Evolutionary conservation across 2,329 filamentous ascomycete genomes (phyloP).

Genomic region (Amesomyces nigricolor): DNA sequence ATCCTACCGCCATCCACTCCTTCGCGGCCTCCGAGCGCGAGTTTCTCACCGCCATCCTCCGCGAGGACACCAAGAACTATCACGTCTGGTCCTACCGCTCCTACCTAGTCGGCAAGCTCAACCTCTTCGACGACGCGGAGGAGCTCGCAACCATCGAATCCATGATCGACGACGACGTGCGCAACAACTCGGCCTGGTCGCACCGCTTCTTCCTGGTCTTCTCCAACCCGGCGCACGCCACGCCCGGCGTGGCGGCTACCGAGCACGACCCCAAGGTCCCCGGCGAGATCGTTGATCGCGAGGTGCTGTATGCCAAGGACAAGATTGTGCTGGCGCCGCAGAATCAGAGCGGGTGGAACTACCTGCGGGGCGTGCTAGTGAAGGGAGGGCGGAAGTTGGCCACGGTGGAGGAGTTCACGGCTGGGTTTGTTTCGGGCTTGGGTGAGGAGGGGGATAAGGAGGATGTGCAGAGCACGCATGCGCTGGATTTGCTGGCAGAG

Average conservation of each 20-base stretch:
- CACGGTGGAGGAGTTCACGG: slow-evolving; percentile 43
- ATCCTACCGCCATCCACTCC: slow-evolving; percentile 47
- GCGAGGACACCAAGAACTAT: slow-evolving; percentile 90
- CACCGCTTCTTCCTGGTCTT: slow-evolving; percentile 95
- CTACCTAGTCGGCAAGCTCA: slow-evolving; percentile 58
- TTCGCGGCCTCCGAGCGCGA: slow-evolving; percentile 62
- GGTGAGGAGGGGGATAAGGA: slow-evolving; percentile 41
- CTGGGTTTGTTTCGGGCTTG: slow-evolving; percentile 45
- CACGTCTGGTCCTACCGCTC: slow-evolving; percentile 97
- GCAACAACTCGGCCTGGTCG: slow-evolving; percentile 97
- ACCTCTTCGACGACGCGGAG: slow-evolving; percentile 55
- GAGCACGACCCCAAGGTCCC: slow-evolving; percentile 53
- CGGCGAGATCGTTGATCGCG: slow-evolving; percentile 60
- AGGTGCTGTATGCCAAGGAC: slow-evolving; percentile 67
- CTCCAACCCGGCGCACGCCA: slow-evolving; percentile 49
- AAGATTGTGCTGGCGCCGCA: slow-evolving; percentile 78
- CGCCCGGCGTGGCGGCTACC: slow-evolving; percentile 43
- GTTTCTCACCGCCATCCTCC: slow-evolving; percentile 77
- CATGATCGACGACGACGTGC: slow-evolving; percentile 72
- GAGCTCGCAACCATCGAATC: slow-evolving; percentile 67
- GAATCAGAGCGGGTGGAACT: slow-evolving; percentile 94
- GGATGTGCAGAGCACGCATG: slow-evolving; percentile 57
- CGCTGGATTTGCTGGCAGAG: slow-evolving; percentile 67
- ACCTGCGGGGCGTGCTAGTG: slow-evolving; percentile 68
- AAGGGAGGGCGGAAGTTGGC: slow-evolving; percentile 54